Percentiles rank a stretch among this genome's conserved stretches.
Conservation (phyloP, 768 basidiomycete species). For the Pleurotus pulmonarius region DNA sequence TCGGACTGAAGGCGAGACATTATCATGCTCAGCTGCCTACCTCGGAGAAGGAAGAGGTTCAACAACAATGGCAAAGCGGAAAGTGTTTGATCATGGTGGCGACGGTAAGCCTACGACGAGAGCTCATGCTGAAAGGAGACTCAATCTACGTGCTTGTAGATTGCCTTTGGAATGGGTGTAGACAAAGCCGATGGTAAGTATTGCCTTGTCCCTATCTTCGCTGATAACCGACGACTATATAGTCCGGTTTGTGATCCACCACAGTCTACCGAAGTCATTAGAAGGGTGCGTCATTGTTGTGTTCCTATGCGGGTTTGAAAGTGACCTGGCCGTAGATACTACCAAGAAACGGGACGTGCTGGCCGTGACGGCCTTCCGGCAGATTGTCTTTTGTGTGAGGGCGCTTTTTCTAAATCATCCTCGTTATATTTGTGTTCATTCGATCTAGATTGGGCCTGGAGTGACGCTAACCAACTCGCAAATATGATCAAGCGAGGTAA, state of each 20-base stretch:
- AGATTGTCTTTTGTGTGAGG: constrained; percentile 83
- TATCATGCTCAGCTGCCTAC: constrained; percentile 81
- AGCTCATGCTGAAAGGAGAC: constrained; percentile 3
- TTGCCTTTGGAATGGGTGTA: constrained; percentile 98
- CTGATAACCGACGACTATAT: constrained; percentile 3
- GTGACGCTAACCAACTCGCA: constrained; percentile 53
- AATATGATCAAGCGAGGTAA: constrained; percentile 59
- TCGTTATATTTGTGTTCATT: not conserved
- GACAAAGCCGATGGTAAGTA: constrained; percentile 74
- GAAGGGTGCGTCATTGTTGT: constrained; percentile 57
- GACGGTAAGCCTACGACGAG: constrained; percentile 51
- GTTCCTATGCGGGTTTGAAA: constrained; percentile 7
- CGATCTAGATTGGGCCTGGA: constrained; percentile 58
- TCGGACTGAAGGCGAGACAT: constrained; percentile 61
- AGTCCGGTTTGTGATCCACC: constrained; percentile 94
- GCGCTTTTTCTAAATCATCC: not conserved
- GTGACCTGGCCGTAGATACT: constrained; percentile 48
- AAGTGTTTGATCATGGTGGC: constrained; percentile 84
- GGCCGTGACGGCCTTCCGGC: constrained; percentile 86
- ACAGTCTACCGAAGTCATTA: constrained; percentile 75
- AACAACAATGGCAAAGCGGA: constrained; percentile 72
- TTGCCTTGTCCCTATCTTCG: not conserved
- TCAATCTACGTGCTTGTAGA: constrained; percentile 35
- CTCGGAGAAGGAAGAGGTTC: constrained; percentile 57
- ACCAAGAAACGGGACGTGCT: constrained; percentile 96